A percentile compares a stretch with the other conserved stretches of the same genome.
phyloP scores from a whole-genome alignment of 257 asterid species.

The Paulownia fortunei region DNA sequence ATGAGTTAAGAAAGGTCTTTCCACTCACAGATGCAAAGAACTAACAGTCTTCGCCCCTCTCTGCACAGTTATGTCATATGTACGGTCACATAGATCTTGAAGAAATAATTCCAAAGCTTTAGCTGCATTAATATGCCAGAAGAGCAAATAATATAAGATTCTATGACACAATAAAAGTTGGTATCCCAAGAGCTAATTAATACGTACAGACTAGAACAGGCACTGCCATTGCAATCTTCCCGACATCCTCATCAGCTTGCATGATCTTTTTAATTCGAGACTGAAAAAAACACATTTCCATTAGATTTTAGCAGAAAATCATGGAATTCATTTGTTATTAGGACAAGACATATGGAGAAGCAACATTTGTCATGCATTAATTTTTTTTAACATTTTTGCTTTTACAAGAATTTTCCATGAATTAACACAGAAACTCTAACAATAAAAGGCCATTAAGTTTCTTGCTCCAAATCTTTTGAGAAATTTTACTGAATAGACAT shows the following conservation, averaged over 20 bases:
- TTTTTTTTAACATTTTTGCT: too few species aligned
- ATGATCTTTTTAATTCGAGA: constrained; percentile 84
- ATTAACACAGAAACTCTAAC: neutral
- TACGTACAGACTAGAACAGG: constrained; percentile 81
- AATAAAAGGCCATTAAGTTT: neutral
- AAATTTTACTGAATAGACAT: neutral
- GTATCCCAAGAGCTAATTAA: neutral
- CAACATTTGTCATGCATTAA: neutral
- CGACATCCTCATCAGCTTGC: constrained; percentile 93
- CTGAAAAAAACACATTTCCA: constrained; percentile 42
- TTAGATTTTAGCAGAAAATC: constrained; percentile 14
- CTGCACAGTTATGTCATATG: constrained; percentile 79
- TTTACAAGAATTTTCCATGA: neutral
- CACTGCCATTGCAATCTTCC: constrained; percentile 87
- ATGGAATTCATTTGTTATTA: neutral
- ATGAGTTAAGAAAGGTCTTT: constrained; percentile 19
- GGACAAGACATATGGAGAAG: neutral
- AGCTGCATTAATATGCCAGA: constrained; percentile 50
- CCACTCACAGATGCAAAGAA: constrained; percentile 70
- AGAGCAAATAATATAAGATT: neutral
- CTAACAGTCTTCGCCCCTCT: constrained; percentile 83
- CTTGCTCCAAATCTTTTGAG: neutral
- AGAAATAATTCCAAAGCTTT: constrained; percentile 78
- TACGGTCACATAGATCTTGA: constrained; percentile 86
- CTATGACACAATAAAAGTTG: neutral